Percentiles rank a stretch among this genome's conserved stretches.
These are phyloP conservation scores for Penicillium manginii DNA, from an alignment of 495 filamentous ascomycete species.

Conservation along the genomic window DNA sequence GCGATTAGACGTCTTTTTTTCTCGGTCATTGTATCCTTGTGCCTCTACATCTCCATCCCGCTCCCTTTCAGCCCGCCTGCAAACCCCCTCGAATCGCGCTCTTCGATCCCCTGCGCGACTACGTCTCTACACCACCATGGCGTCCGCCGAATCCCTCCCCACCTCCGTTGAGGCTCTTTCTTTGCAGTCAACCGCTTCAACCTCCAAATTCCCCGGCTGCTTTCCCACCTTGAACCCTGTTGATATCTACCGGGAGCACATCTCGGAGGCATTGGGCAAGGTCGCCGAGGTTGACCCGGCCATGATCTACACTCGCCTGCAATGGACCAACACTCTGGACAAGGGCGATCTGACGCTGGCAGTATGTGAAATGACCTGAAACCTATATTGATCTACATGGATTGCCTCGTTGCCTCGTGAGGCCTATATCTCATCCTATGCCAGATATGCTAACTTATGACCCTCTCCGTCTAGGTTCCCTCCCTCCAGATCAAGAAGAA, in stretches of 20 bases:
- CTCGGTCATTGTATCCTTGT: constrained; percentile 7
- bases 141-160: constrained; percentile 34
- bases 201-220: constrained; percentile 47
- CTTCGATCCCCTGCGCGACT: constrained; percentile 22
- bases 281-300: constrained; percentile 71
- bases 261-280: constrained; percentile 72
- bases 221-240: constrained; percentile 78
- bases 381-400: not conserved
- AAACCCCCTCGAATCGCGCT: constrained; percentile 11
- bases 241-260: constrained; percentile 85
- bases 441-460: not conserved
- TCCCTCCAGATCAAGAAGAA: constrained; percentile 81
- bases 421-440: not conserved
- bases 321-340: constrained; percentile 83
- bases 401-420: not conserved
- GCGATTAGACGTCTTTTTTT: constrained; percentile 40
- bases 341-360: constrained; percentile 88
- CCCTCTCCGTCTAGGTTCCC: constrained; percentile 52
- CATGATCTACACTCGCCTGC: constrained; percentile 76
- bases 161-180: constrained; percentile 43
- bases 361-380: constrained; percentile 36
- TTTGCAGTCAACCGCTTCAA: constrained; percentile 43
- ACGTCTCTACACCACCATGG: constrained; percentile 33
- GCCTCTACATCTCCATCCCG: constrained; percentile 13
- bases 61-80: constrained; percentile 14